A percentile compares a stretch with the other conserved stretches of the same genome.
These are phyloP conservation scores for Nicotiana paniculata DNA, from an alignment of 257 asterid genomes.

Conservation along the genomic window DNA sequence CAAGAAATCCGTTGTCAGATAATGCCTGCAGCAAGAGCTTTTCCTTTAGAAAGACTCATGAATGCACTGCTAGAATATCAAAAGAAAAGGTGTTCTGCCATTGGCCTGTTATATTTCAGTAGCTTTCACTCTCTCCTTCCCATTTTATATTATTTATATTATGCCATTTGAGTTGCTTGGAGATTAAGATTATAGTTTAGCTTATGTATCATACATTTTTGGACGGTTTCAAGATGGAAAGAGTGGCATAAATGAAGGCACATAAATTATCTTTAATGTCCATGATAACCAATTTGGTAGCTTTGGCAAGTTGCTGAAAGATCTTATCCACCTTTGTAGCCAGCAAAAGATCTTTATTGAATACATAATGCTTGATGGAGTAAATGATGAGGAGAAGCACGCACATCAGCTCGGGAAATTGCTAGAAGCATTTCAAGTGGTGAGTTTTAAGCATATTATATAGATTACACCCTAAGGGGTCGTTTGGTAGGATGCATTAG, in stretches of 20 bases:
- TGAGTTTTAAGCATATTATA: conserved; percentile 22
- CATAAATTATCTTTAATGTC: not conserved
- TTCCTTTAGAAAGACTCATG: conserved; percentile 89
- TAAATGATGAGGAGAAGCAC: conserved; percentile 83
- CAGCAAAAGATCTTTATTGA: conserved; percentile 91
- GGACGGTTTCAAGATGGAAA: not conserved
- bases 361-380: conserved; percentile 95
- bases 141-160: not conserved
- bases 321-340: conserved; percentile 44
- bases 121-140: not conserved
- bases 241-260: not conserved
- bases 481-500: too few species aligned
- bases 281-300: not conserved
- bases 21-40: conserved; percentile 99
- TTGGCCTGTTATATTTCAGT: not conserved
- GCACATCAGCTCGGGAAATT: conserved; percentile 92
- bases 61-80: conserved; percentile 68
- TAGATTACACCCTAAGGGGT: not conserved
- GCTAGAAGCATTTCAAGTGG: conserved; percentile 67
- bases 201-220: not conserved
- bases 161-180: conserved; percentile 3
- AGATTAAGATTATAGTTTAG: not conserved
- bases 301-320: conserved; percentile 8
- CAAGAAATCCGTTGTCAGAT: conserved; percentile 95
- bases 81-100: conserved; percentile 42